These are phyloP conservation scores for Salix suchowensis DNA, from an alignment of 345 rosid species.

Conservation along the genomic window DNA sequence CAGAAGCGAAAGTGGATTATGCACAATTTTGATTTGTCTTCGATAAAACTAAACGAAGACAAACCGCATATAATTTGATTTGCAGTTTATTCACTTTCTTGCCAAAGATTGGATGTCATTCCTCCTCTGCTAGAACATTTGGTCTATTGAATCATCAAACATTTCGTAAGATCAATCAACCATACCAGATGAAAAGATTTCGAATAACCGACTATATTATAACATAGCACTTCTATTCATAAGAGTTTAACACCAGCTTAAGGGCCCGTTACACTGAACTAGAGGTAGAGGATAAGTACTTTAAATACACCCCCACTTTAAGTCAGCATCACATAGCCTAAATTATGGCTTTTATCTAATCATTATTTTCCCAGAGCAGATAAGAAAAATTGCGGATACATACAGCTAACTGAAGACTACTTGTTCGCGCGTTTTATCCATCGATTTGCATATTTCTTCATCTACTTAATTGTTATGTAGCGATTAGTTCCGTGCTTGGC, in stretches of 20 bases:
- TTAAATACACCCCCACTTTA: background rate
- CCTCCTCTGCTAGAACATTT: background rate
- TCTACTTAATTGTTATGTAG: slow-evolving; percentile 33
- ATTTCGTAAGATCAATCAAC: background rate
- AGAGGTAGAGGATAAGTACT: slow-evolving; percentile 4
- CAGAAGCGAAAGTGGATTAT: too few species aligned
- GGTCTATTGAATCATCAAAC: background rate
- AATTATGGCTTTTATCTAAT: background rate
- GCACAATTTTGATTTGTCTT: too few species aligned
- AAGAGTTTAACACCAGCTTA: background rate
- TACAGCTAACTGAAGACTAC: slow-evolving; percentile 4
- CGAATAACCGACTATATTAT: background rate
- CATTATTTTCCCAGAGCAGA: slow-evolving; percentile 12
- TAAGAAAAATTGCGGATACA: slow-evolving; percentile 8
- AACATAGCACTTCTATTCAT: background rate
- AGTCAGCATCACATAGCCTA: background rate
- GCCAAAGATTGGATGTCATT: too few species aligned
- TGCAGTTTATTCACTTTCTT: too few species aligned
- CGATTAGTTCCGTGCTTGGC: slow-evolving; percentile 36
- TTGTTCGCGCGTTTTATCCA: background rate
- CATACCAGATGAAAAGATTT: background rate
- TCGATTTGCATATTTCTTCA: background rate
- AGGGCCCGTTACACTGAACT: slow-evolving; percentile 11
- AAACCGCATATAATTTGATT: too few species aligned
- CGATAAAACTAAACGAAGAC: too few species aligned